phyloP scores from a whole-genome alignment of 805 yeast genomes.

The Saccharomyces paradoxus region DNA sequence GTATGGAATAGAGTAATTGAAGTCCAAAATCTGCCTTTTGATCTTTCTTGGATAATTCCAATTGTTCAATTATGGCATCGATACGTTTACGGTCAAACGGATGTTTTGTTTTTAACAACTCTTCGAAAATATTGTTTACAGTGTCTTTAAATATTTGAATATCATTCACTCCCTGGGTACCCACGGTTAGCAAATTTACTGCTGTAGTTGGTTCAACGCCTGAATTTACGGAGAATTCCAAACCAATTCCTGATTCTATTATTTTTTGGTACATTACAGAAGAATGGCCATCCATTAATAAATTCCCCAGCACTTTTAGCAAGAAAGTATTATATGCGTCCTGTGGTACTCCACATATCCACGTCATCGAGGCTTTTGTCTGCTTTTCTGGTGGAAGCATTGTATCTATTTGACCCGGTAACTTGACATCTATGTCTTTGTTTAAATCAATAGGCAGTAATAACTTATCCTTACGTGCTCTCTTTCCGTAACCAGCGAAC shows the following conservation, averaged over 20 bases:
- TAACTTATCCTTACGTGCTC: conserved; percentile 24
- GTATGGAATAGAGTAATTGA: conserved; percentile 58
- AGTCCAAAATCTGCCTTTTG: conserved; percentile 88
- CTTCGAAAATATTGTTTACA: conserved; percentile 40
- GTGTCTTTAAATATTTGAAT: conserved; percentile 38
- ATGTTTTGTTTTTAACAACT: conserved; percentile 28
- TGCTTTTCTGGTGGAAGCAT: conserved; percentile 60
- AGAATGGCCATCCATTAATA: conserved; percentile 84
- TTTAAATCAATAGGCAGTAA: conserved; percentile 39
- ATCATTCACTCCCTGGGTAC: conserved; percentile 69
- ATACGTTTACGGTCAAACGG: conserved; percentile 54
- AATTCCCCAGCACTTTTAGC: conserved; percentile 58
- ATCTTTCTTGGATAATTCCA: conserved; percentile 75
- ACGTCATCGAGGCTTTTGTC: conserved; percentile 73
- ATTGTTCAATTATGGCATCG: conserved; percentile 82
- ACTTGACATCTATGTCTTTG: conserved; percentile 31
- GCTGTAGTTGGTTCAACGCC: conserved; percentile 82
- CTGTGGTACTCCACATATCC: conserved; percentile 73
- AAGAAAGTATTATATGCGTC: conserved; percentile 64
- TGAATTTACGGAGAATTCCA: conserved; percentile 78
- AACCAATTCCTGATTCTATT: conserved; percentile 76
- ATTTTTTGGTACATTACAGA: conserved; percentile 82
- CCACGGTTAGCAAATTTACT: conserved; percentile 70
- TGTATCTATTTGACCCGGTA: conserved; percentile 77
- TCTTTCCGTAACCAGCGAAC: conserved; percentile 46